A percentile compares a stretch with the other conserved stretches of the same genome.
phyloP scores from a whole-genome alignment of 371 early-diverging fungal genomes.

The Smittium culicis region DNA sequence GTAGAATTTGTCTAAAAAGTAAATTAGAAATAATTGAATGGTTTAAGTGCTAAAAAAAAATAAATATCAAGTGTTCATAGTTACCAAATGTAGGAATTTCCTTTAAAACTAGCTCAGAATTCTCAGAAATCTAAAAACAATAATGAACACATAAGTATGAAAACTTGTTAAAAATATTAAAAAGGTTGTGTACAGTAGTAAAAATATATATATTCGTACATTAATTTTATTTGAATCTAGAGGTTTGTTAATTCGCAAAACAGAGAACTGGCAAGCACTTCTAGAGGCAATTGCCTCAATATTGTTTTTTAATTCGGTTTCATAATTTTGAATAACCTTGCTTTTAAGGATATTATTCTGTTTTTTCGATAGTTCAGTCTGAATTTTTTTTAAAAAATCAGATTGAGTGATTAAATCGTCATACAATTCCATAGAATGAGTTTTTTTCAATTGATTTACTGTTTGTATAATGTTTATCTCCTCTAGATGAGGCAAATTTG shows the following conservation, averaged over 20 bases:
- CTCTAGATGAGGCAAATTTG: background rate
- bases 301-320: background rate
- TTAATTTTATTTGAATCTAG: constrained; percentile 1
- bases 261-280: background rate
- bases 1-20: no score
- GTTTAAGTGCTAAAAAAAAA: no score
- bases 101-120: no score
- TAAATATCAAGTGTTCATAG: no score
- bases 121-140: no score
- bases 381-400: constrained; percentile 20
- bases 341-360: constrained; percentile 22
- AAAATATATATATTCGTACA: no score
- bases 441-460: constrained; percentile 21
- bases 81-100: no score
- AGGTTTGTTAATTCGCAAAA: background rate
- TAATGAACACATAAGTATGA: no score
- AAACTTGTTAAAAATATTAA: no score
- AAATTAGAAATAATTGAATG: no score
- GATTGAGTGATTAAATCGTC: constrained; percentile 15
- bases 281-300: background rate
- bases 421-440: constrained; percentile 12
- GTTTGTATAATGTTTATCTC: constrained; percentile 19
- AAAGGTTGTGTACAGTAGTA: no score
- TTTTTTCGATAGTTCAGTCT: constrained; percentile 24
- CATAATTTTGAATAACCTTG: constrained; percentile 9